phyloP scores from a whole-genome alignment of 1,284 basidiomycete species.

The Ustilago cynodontis region DNA sequence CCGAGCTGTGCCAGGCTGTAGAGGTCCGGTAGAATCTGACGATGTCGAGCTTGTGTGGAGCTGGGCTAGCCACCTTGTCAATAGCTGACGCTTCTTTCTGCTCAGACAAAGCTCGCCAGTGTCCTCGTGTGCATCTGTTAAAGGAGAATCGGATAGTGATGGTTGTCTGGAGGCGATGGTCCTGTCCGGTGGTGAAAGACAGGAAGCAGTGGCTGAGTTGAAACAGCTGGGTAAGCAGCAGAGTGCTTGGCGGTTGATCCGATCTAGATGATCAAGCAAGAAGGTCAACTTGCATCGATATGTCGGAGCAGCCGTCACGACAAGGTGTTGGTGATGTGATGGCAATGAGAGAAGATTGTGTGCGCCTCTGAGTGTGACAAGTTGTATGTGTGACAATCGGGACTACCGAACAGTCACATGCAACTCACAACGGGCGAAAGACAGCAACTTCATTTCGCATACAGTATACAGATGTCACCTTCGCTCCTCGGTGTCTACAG shows the following conservation, averaged over 20 bases:
- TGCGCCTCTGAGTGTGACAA: background rate
- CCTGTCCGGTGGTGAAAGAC: too few relatives aligned
- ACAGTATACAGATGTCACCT: background rate
- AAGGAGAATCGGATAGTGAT: background rate
- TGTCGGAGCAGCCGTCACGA: constrained; percentile 5
- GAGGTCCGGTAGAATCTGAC: too few relatives aligned
- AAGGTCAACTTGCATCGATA: background rate
- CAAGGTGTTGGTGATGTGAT: constrained; percentile 11
- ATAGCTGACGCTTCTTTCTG: too few relatives aligned
- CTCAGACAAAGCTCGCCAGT: background rate
- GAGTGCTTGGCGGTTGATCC: background rate
- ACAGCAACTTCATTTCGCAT: constrained; percentile 5
- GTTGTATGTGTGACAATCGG: background rate
- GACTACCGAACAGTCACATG: background rate
- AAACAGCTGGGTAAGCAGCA: background rate
- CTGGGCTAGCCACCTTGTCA: too few relatives aligned
- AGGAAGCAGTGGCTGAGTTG: background rate
- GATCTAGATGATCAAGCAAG: background rate
- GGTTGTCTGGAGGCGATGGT: background rate
- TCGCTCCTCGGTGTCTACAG: too few relatives aligned
- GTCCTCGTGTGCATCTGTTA: background rate
- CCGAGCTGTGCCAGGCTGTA: too few relatives aligned
- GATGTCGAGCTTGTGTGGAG: background rate
- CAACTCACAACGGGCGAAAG: background rate
- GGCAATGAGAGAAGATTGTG: background rate